These are phyloP conservation scores for Carex scoparia DNA, from an alignment of 176 grass and related monocot genomes.

Conservation along the genomic window DNA sequence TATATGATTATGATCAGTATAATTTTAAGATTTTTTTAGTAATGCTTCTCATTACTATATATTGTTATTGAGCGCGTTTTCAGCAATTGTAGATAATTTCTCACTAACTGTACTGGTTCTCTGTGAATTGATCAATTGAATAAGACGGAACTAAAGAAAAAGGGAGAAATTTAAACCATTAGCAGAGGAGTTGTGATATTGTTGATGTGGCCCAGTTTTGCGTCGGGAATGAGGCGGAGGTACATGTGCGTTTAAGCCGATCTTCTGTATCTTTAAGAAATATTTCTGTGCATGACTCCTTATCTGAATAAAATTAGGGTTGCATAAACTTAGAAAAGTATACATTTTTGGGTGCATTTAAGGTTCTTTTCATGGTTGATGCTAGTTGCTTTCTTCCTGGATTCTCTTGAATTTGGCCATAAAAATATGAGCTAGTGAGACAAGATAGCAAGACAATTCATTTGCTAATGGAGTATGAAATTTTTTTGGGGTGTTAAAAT, in stretches of 20 bases:
- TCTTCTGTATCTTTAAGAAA: constrained; percentile 84
- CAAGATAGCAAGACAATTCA: not conserved
- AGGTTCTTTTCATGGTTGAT: not conserved
- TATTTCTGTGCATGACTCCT: constrained; percentile 96
- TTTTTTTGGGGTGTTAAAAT: not conserved
- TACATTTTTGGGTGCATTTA: not conserved
- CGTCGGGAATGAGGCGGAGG: constrained; percentile 65
- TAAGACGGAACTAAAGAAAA: not conserved
- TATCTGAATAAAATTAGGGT: constrained; percentile 39
- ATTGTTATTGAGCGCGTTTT: not conserved
- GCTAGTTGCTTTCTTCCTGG: too few relatives aligned
- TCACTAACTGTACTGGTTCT: not conserved
- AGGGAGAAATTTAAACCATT: not conserved
- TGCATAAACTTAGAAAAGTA: not conserved
- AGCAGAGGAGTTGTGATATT: constrained; percentile 11
- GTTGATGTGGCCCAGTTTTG: constrained; percentile 26
- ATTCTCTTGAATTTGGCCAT: not conserved
- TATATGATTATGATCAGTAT: not conserved
- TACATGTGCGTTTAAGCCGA: constrained; percentile 54
- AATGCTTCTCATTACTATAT: not conserved
- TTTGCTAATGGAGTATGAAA: not conserved
- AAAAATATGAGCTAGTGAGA: not conserved
- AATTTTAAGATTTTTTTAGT: not conserved
- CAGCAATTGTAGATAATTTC: not conserved
- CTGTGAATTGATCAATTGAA: not conserved